These are phyloP conservation scores for Ogataea angusta DNA, from an alignment of 805 yeast genomes.

Conservation along the genomic window DNA sequence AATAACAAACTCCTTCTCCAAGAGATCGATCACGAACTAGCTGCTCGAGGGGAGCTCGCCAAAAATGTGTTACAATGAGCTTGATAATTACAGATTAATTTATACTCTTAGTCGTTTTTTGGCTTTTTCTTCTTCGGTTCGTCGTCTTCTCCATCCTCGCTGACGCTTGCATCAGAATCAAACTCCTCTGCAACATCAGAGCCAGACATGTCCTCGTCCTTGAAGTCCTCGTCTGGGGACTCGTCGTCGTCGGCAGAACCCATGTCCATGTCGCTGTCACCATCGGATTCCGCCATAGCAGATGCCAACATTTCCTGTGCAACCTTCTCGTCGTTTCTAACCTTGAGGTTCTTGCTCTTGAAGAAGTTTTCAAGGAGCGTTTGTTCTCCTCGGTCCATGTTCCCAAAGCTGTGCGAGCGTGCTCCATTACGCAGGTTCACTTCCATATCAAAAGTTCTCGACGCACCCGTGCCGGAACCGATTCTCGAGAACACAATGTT, in stretches of 20 bases:
- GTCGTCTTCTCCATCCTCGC: slow-evolving; percentile 21
- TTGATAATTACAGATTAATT: slow-evolving; percentile 1
- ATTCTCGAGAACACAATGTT: slow-evolving; percentile 83
- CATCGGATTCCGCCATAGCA: slow-evolving; percentile 62
- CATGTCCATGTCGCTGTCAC: slow-evolving; percentile 54
- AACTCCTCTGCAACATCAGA: slow-evolving; percentile 79
- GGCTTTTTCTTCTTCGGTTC: slow-evolving; percentile 30
- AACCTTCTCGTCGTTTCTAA: slow-evolving; percentile 85
- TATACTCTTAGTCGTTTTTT: slow-evolving; percentile 15
- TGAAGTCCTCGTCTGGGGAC: slow-evolving; percentile 84
- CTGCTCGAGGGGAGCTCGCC: slow-evolving; percentile 14
- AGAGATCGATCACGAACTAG: slow-evolving; percentile 16
- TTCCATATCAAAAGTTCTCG: slow-evolving; percentile 92
- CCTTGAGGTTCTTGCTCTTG: slow-evolving; percentile 70
- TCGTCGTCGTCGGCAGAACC: slow-evolving; percentile 80
- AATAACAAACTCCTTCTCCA: slow-evolving; percentile 14
- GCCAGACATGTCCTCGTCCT: slow-evolving; percentile 37
- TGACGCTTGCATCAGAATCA: slow-evolving; percentile 57
- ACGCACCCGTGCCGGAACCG: slow-evolving; percentile 70
- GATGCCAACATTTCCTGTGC: slow-evolving; percentile 78
- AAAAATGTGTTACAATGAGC: slow-evolving; percentile 6
- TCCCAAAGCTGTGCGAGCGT: slow-evolving; percentile 79
- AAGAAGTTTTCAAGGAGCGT: slow-evolving; percentile 71
- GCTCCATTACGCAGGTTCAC: slow-evolving; percentile 62
- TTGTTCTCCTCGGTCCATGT: slow-evolving; percentile 88